Evolutionary conservation across 2,329 filamentous ascomycete genomes (phyloP).

Genomic region (Lachnellula hyalina): DNA sequence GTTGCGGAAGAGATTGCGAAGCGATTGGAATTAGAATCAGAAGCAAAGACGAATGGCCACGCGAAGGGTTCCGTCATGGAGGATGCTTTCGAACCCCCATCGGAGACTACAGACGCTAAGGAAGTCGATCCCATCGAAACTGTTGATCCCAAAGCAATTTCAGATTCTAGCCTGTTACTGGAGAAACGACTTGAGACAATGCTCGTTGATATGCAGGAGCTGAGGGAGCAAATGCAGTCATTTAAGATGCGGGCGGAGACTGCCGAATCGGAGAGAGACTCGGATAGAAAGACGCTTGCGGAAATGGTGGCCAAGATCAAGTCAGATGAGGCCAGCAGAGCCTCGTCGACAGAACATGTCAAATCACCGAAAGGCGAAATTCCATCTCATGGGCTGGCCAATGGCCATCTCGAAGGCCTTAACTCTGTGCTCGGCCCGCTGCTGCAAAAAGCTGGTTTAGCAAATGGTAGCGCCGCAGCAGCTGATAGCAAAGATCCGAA

Average conservation of each 20-base stretch:
- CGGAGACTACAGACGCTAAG: conserved; percentile 27
- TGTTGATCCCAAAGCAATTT: conserved; percentile 74
- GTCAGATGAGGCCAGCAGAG: conserved; percentile 49
- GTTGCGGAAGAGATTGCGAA: conserved; percentile 78
- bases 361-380: conserved; percentile 7
- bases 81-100: conserved; percentile 41
- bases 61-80: conserved; percentile 38
- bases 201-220: conserved; percentile 26
- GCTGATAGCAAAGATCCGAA: conserved; percentile 15
- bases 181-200: conserved; percentile 27
- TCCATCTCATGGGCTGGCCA: not conserved
- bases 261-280: conserved; percentile 72
- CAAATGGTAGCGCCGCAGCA: conserved; percentile 17
- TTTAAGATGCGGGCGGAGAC: conserved; percentile 74
- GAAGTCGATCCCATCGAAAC: conserved; percentile 7
- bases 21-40: conserved; percentile 56
- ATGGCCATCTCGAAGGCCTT: conserved; percentile 10
- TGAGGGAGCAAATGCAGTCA: conserved; percentile 42
- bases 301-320: conserved; percentile 86
- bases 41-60: conserved; percentile 37
- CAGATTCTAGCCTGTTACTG: conserved; percentile 56
- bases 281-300: conserved; percentile 67
- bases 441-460: conserved; percentile 11
- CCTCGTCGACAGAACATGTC: conserved; percentile 18
- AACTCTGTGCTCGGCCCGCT: conserved; percentile 8